Evolutionary conservation across 2,329 filamentous ascomycete genomes (phyloP).

Genomic region (Corynespora cassiicola): DNA sequence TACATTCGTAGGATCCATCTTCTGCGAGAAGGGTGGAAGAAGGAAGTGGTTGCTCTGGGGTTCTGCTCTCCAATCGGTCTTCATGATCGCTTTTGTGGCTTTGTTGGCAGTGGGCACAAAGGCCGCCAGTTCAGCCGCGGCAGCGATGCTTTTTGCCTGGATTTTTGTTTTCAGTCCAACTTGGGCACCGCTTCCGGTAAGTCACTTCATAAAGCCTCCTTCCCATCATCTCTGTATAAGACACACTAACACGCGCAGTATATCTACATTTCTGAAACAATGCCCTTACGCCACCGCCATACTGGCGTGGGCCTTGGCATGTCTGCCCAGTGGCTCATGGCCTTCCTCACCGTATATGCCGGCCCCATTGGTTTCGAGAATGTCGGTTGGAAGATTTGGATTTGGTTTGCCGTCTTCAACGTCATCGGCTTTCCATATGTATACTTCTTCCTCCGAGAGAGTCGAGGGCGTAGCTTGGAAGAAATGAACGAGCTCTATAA

Average conservation of each 20-base stretch:
- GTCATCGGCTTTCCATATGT: slow-evolving; percentile 39
- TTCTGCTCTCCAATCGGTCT: slow-evolving; percentile 28
- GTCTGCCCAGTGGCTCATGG: slow-evolving; percentile 42
- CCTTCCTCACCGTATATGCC: slow-evolving; percentile 45
- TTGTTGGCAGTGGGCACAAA: slow-evolving; percentile 20
- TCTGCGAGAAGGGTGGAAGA: slow-evolving; percentile 33
- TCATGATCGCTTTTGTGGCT: slow-evolving; percentile 36
- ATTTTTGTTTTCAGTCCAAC: slow-evolving; percentile 40
- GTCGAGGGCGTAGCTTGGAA: slow-evolving; percentile 33
- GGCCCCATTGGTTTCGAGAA: slow-evolving; percentile 40
- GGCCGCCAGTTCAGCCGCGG: slow-evolving; percentile 26
- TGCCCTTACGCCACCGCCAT: slow-evolving; percentile 44
- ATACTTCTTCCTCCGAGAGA: slow-evolving; percentile 36
- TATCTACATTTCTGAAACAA: slow-evolving; percentile 41
- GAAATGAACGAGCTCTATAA: slow-evolving; percentile 26
- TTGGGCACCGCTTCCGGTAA: slow-evolving; percentile 30
- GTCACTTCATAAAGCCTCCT: slow-evolving; percentile 8
- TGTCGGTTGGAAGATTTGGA: slow-evolving; percentile 43
- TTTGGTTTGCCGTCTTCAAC: slow-evolving; percentile 42
- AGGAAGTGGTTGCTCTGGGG: slow-evolving; percentile 35
- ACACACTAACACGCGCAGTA: slow-evolving; percentile 18
- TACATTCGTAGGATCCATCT: slow-evolving; percentile 27
- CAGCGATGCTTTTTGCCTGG: slow-evolving; percentile 40
- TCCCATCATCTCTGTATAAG: not conserved
- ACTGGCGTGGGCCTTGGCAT: slow-evolving; percentile 39